Evolutionary conservation across 2,329 filamentous ascomycete genomes (phyloP).

Genomic region (Pseudocercospora macadamiae): DNA sequence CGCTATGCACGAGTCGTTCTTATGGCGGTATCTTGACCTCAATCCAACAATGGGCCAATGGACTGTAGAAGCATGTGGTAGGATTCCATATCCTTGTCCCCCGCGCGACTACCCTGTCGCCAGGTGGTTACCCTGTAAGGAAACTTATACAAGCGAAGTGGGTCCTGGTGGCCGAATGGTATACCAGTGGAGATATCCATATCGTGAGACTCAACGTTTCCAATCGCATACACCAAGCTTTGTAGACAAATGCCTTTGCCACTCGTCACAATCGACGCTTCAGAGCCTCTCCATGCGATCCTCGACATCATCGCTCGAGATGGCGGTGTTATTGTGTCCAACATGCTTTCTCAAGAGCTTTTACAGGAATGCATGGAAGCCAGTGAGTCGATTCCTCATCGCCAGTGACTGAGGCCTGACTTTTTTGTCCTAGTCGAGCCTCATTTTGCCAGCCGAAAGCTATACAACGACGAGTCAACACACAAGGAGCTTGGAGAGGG

Average conservation of each 20-base stretch:
- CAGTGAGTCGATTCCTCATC: neutral
- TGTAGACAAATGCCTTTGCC: neutral
- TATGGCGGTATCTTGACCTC: too few relatives aligned
- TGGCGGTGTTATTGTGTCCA: neutral
- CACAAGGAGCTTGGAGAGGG: conserved; percentile 1
- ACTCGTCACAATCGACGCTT: neutral
- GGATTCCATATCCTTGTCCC: neutral
- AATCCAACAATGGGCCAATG: too few relatives aligned
- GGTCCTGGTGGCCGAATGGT: too few relatives aligned
- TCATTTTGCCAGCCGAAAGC: conserved; percentile 1
- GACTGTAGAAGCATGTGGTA: too few relatives aligned
- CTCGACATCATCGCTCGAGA: neutral
- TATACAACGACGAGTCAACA: conserved; percentile 2
- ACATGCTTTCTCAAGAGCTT: neutral
- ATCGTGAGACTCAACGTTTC: too few relatives aligned
- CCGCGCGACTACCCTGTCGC: neutral
- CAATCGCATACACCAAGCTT: too few relatives aligned
- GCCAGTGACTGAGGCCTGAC: neutral
- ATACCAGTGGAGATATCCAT: too few relatives aligned
- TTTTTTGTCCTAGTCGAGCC: neutral
- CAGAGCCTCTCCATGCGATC: conserved; percentile 3
- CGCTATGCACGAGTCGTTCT: too few relatives aligned
- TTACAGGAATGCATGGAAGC: conserved; percentile 2
- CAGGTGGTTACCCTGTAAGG: neutral
- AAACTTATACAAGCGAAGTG: too few relatives aligned